These are phyloP conservation scores for Perilla frutescens DNA, from an alignment of 257 asterid species.

Conservation along the genomic window DNA sequence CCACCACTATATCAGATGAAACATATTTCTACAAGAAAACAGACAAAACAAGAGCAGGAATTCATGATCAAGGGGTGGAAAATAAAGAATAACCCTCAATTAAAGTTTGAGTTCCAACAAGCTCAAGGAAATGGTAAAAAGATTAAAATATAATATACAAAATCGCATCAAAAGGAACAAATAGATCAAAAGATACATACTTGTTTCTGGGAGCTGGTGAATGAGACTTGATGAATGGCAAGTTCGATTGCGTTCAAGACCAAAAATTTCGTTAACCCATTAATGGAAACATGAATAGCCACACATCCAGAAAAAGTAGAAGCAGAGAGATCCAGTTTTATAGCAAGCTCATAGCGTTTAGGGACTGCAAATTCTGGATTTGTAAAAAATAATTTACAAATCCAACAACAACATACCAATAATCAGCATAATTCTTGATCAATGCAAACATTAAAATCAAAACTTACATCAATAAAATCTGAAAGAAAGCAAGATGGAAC, in stretches of 20 bases:
- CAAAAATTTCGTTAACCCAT: slow-evolving; percentile 30
- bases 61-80: too few species aligned
- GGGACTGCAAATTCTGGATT: too few species aligned
- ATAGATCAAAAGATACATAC: neutral
- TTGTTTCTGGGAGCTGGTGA: slow-evolving; percentile 30
- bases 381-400: too few species aligned
- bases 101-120: too few species aligned
- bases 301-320: slow-evolving; percentile 39
- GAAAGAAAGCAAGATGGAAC: slow-evolving; percentile 75
- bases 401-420: neutral
- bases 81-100: too few species aligned
- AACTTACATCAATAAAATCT: slow-evolving; percentile 78
- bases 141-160: too few species aligned
- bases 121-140: too few species aligned
- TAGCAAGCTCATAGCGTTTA: slow-evolving; percentile 43
- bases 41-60: too few species aligned
- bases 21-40: slow-evolving; percentile 42
- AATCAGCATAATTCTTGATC: neutral
- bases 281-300: slow-evolving; percentile 31
- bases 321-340: slow-evolving; percentile 42
- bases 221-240: slow-evolving; percentile 34
- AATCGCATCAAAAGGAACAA: too few species aligned
- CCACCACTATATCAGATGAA: slow-evolving; percentile 41
- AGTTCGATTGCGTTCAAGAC: slow-evolving; percentile 44
- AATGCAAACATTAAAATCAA: neutral